Base-by-base conservation (phyloP, 2,329 filamentous ascomycete species). In the Grosmannia serpens region DNA sequence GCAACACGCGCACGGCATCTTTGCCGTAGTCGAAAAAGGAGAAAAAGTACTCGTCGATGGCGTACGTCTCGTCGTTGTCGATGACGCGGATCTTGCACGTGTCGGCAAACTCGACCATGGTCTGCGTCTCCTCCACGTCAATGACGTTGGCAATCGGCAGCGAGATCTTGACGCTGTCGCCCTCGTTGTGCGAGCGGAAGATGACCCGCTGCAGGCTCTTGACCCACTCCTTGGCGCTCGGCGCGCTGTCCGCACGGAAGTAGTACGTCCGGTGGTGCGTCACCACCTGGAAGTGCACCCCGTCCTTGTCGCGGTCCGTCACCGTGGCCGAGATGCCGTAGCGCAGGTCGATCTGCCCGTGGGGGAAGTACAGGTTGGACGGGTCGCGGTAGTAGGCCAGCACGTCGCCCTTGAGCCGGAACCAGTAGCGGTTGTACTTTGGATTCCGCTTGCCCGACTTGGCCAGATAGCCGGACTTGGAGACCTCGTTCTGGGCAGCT, bases 11-110 rank as follows among this genome's bases (percentile, higher is more conserved):
- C 62, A 95, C 83, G 17, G 90, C 92, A 65, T 96, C 89, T 66
- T 88, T 85, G 8, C 91, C 91, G 62, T 86, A 86, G 64, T 83
- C 87, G 70, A 96, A 96, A 72, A 97, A 97, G 0, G 91, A 94
- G 70, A 99, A 97, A 70, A 95, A 97, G 70, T 97, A 96, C 84
- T 99, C 94, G 66, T 99, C 94, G 63, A 97, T 89, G 3, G 91
- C 91, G 72, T 88, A 97, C 0, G 90, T 95, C 71, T 96, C 92
- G 63, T 94, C 89, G 63, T 91, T 95, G 67, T 96, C 91, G 59
- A 97, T 85, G 50, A 96, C 90, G 44, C 90, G 84, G 62, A 99
- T 85, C 72, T 95, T 96, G 74, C 95, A 87, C 0, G 94, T 97
- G 62, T 96, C 89, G 26, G 91, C 90, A 70, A 95, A 91, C 63